These are phyloP conservation scores for Euphrasia confusa DNA, from an alignment of 257 asterid genomes.

Conservation along the genomic window DNA sequence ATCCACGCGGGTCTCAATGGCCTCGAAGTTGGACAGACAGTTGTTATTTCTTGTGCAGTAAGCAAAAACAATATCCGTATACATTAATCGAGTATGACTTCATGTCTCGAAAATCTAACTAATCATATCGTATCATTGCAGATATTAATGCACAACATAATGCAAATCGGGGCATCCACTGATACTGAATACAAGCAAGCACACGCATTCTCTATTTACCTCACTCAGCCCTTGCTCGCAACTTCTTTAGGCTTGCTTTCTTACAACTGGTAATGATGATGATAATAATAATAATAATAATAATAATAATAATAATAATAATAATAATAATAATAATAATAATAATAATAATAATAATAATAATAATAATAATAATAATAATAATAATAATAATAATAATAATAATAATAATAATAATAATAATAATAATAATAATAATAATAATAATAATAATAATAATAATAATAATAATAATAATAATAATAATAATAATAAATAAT, in stretches of 20 bases:
- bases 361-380: slow-evolving; percentile 25
- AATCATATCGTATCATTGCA: slow-evolving; percentile 25
- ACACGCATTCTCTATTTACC: slow-evolving; percentile 72
- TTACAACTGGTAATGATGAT: slow-evolving; percentile 53
- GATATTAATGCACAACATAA: slow-evolving; percentile 62
- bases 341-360: slow-evolving; percentile 34
- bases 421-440: slow-evolving; percentile 25
- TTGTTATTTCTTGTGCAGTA: slow-evolving; percentile 68
- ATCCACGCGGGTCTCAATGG: slow-evolving; percentile 81
- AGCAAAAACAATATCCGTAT: slow-evolving; percentile 19
- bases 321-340: slow-evolving; percentile 23
- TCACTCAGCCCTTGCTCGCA: slow-evolving; percentile 63
- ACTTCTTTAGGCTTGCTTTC: slow-evolving; percentile 70
- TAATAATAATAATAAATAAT: slow-evolving; percentile 24
- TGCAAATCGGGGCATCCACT: slow-evolving; percentile 63
- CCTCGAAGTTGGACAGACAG: slow-evolving; percentile 84
- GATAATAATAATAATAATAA: slow-evolving; percentile 34
- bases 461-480: slow-evolving; percentile 34
- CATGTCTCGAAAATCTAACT: not conserved
- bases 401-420: slow-evolving; percentile 34
- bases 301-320: slow-evolving; percentile 25
- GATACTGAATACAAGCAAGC: slow-evolving; percentile 69
- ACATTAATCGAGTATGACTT: not conserved
- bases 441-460: slow-evolving; percentile 23
- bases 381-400: slow-evolving; percentile 23